Conservation (phyloP, 257 asterid genomes). For the Knoxia roxburghii region DNA sequence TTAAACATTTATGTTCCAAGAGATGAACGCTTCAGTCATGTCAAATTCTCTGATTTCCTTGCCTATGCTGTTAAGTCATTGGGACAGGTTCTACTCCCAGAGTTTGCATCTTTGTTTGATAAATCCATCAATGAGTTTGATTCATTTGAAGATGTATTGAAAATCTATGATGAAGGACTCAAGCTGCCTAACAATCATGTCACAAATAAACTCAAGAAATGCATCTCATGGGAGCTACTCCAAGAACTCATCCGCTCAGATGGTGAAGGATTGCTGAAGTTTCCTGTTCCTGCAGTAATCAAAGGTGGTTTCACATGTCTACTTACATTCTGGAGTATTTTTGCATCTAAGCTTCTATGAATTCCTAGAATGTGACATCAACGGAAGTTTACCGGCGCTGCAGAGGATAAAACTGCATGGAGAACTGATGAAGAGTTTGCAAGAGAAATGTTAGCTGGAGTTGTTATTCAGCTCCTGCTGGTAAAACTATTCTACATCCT, state of each 20-base stretch:
- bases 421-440: constrained; percentile 93
- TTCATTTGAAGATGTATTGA: constrained; percentile 60
- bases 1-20: constrained; percentile 67
- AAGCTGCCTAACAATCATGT: constrained; percentile 44
- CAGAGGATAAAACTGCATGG: constrained; percentile 88
- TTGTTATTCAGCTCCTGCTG: constrained; percentile 52
- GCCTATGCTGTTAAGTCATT: constrained; percentile 70
- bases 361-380: not conserved
- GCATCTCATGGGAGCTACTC: constrained; percentile 65
- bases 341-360: not conserved
- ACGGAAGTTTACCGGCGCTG: constrained; percentile 1
- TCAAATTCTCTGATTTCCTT: constrained; percentile 80
- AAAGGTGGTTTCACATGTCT: constrained; percentile 35
- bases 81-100: constrained; percentile 66
- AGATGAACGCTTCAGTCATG: constrained; percentile 65
- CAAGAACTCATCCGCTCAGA: constrained; percentile 62
- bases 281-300: constrained; percentile 78
- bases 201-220: constrained; percentile 32
- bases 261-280: constrained; percentile 54
- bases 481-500: constrained; percentile 21
- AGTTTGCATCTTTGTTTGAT: constrained; percentile 56
- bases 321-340: too few relatives aligned
- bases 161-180: constrained; percentile 56
- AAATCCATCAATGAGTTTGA: constrained; percentile 80
- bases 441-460: constrained; percentile 95